phyloP scores from a whole-genome alignment of 257 asterid genomes.

The Primulina eburnea region DNA sequence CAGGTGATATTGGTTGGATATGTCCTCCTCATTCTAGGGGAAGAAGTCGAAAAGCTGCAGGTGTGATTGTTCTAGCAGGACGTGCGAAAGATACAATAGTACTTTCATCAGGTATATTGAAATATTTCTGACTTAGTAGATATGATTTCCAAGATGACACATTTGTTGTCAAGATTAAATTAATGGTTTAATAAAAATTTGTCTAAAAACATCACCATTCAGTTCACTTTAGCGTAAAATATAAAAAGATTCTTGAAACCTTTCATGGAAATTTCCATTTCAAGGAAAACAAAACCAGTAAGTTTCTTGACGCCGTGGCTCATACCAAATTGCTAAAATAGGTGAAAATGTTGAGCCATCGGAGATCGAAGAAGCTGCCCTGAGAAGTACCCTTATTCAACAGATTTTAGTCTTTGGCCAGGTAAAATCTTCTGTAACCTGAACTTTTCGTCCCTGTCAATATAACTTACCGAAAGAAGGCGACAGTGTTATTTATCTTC shows the following conservation, averaged over 20 bases:
- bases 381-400: conserved; percentile 75
- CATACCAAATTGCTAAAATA: conserved; percentile 25
- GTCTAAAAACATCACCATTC: background rate
- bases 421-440: conserved; percentile 36
- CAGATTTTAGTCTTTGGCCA: conserved; percentile 89
- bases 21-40: conserved; percentile 73
- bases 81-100: conserved; percentile 96
- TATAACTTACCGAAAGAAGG: too few species aligned
- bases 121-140: too few species aligned
- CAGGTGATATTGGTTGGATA: conserved; percentile 97
- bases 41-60: conserved; percentile 73
- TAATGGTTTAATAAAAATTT: too few species aligned
- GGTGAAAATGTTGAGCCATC: conserved; percentile 45
- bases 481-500: conserved; percentile 1
- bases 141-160: too few species aligned
- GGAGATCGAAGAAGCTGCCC: conserved; percentile 87
- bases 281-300: background rate
- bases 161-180: too few species aligned
- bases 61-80: conserved; percentile 82
- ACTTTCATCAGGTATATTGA: conserved; percentile 64
- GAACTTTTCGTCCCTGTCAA: too few species aligned
- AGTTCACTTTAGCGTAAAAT: background rate
- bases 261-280: background rate
- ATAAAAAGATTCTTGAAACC: background rate
- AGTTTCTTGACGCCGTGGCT: background rate